phyloP scores from a whole-genome alignment of 495 filamentous ascomycete species.

The Extremus antarcticus region DNA sequence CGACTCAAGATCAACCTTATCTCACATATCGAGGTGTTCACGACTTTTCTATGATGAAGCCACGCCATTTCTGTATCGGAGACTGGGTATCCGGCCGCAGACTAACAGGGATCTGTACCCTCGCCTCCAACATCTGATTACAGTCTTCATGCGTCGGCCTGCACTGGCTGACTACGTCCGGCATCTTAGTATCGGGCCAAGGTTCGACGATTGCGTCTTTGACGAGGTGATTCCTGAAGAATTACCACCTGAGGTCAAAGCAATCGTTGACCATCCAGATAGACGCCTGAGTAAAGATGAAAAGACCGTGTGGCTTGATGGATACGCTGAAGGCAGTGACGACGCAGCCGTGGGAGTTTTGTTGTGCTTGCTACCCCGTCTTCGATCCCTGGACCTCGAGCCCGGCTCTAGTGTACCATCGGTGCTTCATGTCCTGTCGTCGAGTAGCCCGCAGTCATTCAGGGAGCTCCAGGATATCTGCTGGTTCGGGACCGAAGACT shows the following conservation, averaged over 20 bases:
- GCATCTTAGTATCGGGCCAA: neutral
- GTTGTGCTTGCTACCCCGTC: neutral
- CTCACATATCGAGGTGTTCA: neutral
- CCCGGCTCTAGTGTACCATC: neutral
- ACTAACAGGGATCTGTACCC: neutral
- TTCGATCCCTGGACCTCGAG: neutral
- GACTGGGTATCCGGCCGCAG: neutral
- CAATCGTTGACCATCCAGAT: neutral
- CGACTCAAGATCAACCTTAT: neutral
- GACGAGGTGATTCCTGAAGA: too few species aligned
- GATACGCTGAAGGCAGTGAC: neutral
- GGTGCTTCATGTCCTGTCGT: neutral
- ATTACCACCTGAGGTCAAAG: neutral
- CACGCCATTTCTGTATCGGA: neutral
- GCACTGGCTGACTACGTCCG: neutral
- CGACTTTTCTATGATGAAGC: neutral
- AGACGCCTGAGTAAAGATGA: neutral
- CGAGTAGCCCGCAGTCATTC: neutral
- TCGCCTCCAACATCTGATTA: neutral
- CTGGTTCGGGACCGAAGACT: neutral
- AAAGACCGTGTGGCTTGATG: neutral
- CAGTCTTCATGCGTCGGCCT: neutral
- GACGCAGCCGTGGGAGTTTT: neutral
- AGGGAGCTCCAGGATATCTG: neutral
- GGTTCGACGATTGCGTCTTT: neutral